Evolutionary conservation across 306 rosid species (phyloP).

Genomic region (Vachellia collinsii): DNA sequence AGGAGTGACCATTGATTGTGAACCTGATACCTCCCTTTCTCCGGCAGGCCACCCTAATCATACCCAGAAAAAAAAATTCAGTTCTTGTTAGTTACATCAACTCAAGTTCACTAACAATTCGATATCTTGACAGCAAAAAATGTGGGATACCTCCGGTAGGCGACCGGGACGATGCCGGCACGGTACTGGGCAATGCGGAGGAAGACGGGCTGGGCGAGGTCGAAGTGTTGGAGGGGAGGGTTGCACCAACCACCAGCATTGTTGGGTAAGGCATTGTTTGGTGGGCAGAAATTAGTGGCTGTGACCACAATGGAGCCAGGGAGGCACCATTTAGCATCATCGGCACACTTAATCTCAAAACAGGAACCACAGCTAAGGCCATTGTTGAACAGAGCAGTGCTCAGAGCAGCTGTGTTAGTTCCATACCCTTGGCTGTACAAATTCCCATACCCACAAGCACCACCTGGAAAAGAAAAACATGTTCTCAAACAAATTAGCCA

Average conservation of each 20-base stretch:
- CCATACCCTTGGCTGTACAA: constrained; percentile 98
- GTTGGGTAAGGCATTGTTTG: constrained; percentile 90
- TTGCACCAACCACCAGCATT: constrained; percentile 97
- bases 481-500: constrained; percentile 11
- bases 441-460: constrained; percentile 99
- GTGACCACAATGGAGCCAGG: constrained; percentile 95
- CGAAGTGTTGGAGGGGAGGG: constrained; percentile 95
- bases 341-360: constrained; percentile 75
- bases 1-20: constrained; percentile 94
- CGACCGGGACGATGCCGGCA: constrained; percentile 91
- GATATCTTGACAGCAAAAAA: too few species aligned
- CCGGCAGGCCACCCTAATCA: constrained; percentile 76
- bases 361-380: constrained; percentile 96
- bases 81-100: too few species aligned
- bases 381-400: constrained; percentile 94
- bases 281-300: constrained; percentile 98
- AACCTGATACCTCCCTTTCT: constrained; percentile 95
- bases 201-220: constrained; percentile 92
- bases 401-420: constrained; percentile 95
- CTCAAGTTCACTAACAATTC: too few species aligned
- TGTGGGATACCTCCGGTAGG: constrained; percentile 66
- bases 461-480: constrained; percentile 52
- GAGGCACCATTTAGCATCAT: constrained; percentile 76
- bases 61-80: background rate
- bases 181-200: constrained; percentile 90